Percentiles rank a stretch among this genome's conserved stretches.
Conservation (phyloP, 2,329 filamentous ascomycete species). For the Stemphylium vesicarium region DNA sequence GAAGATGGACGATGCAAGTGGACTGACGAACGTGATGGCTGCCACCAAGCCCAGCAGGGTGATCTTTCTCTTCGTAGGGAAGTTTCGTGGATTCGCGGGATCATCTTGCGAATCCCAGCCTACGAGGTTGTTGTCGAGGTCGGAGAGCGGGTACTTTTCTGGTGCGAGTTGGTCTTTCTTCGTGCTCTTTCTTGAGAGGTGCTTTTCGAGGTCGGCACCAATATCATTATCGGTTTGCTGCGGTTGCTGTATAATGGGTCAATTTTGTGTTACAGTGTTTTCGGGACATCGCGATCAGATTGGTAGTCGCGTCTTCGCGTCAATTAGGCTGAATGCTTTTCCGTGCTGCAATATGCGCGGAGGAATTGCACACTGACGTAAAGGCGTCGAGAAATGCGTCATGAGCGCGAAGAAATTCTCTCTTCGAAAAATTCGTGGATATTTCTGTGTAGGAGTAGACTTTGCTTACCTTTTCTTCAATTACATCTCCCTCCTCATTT, state of each 20-base stretch:
- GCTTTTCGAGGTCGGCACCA: slow-evolving; percentile 37
- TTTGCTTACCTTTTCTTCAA: slow-evolving; percentile 15
- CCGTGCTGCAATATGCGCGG: background rate
- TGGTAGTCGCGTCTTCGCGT: too few species aligned
- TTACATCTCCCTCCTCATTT: slow-evolving; percentile 11
- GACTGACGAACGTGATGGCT: slow-evolving; percentile 45
- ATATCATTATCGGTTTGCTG: slow-evolving; percentile 22
- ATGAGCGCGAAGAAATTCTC: background rate
- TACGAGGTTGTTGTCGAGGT: slow-evolving; percentile 43
- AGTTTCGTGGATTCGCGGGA: slow-evolving; percentile 44
- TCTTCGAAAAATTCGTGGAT: background rate
- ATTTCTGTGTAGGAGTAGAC: background rate
- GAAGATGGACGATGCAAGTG: slow-evolving; percentile 46
- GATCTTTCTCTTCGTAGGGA: slow-evolving; percentile 34
- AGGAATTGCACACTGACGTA: background rate
- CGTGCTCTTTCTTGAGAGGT: slow-evolving; percentile 40
- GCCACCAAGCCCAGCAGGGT: slow-evolving; percentile 35
- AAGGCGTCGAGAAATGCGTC: background rate
- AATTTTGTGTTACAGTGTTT: background rate
- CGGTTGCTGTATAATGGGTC: background rate
- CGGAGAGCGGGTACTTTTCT: slow-evolving; percentile 40
- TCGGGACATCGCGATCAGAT: background rate
- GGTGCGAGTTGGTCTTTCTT: slow-evolving; percentile 33
- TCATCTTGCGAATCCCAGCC: slow-evolving; percentile 48
- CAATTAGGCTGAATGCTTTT: background rate